Evolutionary conservation across 2,329 filamentous ascomycete species (phyloP).

Genomic region (Tolypocladium ovalisporum): DNA sequence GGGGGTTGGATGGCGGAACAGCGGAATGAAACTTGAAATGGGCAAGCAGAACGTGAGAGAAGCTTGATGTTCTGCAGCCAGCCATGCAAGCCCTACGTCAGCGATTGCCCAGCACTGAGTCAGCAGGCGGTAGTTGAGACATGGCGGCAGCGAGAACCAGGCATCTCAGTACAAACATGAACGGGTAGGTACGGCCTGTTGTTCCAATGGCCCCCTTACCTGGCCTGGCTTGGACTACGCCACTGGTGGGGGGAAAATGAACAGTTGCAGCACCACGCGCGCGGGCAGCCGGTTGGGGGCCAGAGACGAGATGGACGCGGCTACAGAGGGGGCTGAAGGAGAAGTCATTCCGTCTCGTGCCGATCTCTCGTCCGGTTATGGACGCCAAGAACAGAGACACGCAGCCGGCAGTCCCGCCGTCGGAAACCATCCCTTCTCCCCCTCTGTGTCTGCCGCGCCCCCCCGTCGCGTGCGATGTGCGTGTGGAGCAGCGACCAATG

Average conservation of each 20-base stretch:
- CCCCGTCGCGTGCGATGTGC: neutral
- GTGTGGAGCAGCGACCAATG: neutral
- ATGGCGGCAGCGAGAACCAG: neutral
- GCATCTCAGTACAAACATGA: neutral
- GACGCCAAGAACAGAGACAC: neutral
- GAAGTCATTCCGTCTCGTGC: neutral
- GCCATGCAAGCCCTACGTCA: neutral
- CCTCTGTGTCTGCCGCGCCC: neutral
- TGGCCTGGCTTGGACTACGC: neutral
- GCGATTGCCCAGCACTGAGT: neutral
- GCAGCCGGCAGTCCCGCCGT: neutral
- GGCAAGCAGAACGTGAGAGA: neutral
- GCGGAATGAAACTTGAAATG: neutral
- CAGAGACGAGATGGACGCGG: neutral
- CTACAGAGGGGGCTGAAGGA: neutral
- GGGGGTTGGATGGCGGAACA: neutral
- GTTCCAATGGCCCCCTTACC: neutral
- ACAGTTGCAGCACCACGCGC: neutral
- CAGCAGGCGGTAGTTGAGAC: neutral
- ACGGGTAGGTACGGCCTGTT: neutral
- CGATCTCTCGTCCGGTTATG: neutral
- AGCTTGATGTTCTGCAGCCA: neutral
- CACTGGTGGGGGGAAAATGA: neutral
- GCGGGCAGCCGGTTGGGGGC: neutral
- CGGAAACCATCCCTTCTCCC: neutral